These are phyloP conservation scores for Pyrenula aspistea DNA, from an alignment of 495 filamentous ascomycete species.

Conservation along the genomic window DNA sequence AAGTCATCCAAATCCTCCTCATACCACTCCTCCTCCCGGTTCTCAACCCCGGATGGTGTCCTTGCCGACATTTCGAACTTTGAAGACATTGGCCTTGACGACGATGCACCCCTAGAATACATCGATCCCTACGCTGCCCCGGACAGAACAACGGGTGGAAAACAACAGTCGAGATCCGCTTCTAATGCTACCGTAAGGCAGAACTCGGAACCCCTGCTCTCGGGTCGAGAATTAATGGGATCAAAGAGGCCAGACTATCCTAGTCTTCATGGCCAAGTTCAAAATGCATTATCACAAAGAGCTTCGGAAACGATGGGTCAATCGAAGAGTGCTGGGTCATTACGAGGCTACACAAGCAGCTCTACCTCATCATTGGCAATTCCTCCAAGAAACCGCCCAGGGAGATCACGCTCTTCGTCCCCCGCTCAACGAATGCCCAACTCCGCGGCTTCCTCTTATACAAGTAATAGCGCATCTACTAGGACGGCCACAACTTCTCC, in stretches of 20 bases:
- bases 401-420: not conserved
- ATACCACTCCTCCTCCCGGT: conserved; percentile 63
- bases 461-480: not conserved
- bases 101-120: conserved; percentile 36
- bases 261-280: conserved; percentile 14
- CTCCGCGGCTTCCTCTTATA: not conserved
- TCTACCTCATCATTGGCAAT: conserved; percentile 12
- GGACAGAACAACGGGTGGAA: not conserved
- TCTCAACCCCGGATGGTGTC: conserved; percentile 51
- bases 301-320: not conserved
- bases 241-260: conserved; percentile 6
- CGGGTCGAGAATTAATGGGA: not conserved
- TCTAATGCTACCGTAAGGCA: not conserved
- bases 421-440: not conserved
- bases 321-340: not conserved
- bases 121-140: conserved; percentile 1
- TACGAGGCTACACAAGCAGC: conserved; percentile 2
- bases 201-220: not conserved
- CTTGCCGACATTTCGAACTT: conserved; percentile 69
- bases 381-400: not conserved
- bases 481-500: not conserved
- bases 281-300: not conserved
- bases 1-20: conserved; percentile 87
- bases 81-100: conserved; percentile 84
- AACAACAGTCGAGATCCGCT: not conserved